phyloP scores from a whole-genome alignment of 2,329 filamentous ascomycete genomes.

The Paraphaeosphaeria sporulosa region DNA sequence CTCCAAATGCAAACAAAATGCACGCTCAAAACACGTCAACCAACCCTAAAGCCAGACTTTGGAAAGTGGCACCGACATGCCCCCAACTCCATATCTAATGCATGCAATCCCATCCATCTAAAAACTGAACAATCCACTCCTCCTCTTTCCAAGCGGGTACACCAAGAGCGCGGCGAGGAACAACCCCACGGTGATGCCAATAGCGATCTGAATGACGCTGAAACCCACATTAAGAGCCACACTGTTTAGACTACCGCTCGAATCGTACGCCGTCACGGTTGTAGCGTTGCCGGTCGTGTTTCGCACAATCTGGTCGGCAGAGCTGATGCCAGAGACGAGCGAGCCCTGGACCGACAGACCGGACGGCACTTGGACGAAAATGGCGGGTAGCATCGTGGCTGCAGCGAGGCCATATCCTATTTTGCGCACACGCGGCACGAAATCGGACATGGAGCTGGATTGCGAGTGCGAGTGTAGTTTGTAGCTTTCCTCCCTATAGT shows the following conservation, averaged over 20 bases:
- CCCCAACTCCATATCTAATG: not conserved
- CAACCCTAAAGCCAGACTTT: not conserved
- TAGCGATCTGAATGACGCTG: constrained; percentile 59
- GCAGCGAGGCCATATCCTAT: constrained; percentile 79
- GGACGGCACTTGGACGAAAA: constrained; percentile 74
- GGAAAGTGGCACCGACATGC: not conserved
- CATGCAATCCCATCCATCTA: constrained; percentile 15
- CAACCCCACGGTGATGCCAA: constrained; percentile 60
- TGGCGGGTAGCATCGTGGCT: constrained; percentile 84
- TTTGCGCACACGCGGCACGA: constrained; percentile 42
- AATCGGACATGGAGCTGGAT: constrained; percentile 29
- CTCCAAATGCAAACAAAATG: constrained; percentile 4
- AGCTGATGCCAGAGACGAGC: constrained; percentile 64
- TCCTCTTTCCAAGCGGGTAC: constrained; percentile 59
- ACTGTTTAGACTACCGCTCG: constrained; percentile 45
- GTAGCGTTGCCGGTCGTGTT: constrained; percentile 56
- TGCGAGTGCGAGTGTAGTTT: constrained; percentile 30
- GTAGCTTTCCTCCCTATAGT: constrained; percentile 17
- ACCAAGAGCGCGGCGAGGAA: constrained; percentile 58
- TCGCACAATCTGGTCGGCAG: constrained; percentile 62
- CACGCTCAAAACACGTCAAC: not conserved
- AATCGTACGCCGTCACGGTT: constrained; percentile 32
- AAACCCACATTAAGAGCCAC: constrained; percentile 58
- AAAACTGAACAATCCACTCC: constrained; percentile 50
- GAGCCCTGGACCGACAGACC: constrained; percentile 66